Evolutionary conservation across 140 eudicot species (phyloP).

Genomic region (Flaveria floridana): DNA sequence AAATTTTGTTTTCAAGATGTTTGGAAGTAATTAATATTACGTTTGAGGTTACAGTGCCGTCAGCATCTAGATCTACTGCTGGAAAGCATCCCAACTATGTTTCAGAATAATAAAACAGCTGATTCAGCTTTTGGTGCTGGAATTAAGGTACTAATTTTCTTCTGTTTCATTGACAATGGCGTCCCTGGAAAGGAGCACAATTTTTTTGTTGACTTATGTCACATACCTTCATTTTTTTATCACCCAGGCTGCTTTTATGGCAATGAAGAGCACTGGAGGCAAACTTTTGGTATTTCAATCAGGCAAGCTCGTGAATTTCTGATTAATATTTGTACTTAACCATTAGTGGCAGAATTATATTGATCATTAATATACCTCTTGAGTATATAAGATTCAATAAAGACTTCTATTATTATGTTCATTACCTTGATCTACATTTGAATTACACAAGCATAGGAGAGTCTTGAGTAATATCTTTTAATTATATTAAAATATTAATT

Average conservation of each 20-base stretch:
- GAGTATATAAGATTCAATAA: not conserved
- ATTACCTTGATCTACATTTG: not conserved
- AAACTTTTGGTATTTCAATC: slow-evolving; percentile 96
- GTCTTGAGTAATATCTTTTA: not conserved
- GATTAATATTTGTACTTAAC: slow-evolving; percentile 18
- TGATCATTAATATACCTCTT: not conserved
- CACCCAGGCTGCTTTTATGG: slow-evolving; percentile 92
- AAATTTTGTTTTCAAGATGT: slow-evolving; percentile 13
- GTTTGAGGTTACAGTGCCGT: slow-evolving; percentile 65
- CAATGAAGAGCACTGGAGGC: slow-evolving; percentile 97
- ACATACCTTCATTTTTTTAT: slow-evolving; percentile 25
- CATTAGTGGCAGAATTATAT: not conserved
- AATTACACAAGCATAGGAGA: slow-evolving; percentile 5
- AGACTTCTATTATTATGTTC: slow-evolving; percentile 1
- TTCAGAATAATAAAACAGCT: slow-evolving; percentile 74
- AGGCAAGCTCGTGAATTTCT: slow-evolving; percentile 51
- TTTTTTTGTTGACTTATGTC: slow-evolving; percentile 12
- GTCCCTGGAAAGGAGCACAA: not conserved
- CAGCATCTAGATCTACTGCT: slow-evolving; percentile 83
- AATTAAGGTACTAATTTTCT: slow-evolving; percentile 56
- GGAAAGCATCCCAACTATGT: slow-evolving; percentile 94
- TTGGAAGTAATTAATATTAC: slow-evolving; percentile 14
- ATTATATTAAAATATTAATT: not conserved
- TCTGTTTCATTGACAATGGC: slow-evolving; percentile 9
- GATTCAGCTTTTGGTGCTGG: slow-evolving; percentile 99